These are phyloP conservation scores for Penicillium sp. DNA, from an alignment of 2,329 filamentous ascomycete species.

Conservation along the genomic window DNA sequence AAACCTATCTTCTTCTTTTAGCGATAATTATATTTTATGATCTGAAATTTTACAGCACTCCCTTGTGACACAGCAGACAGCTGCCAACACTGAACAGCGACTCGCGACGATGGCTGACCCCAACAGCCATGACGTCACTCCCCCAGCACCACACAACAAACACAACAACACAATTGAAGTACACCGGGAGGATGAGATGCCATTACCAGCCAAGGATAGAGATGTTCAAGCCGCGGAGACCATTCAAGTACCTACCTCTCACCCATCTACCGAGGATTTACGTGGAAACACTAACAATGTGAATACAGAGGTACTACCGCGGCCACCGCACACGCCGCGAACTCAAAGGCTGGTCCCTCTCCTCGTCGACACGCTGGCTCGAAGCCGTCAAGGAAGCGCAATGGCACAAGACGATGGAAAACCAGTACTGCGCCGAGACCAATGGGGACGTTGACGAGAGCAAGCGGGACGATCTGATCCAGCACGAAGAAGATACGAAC, in stretches of 20 bases:
- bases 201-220: background rate
- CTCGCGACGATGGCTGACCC: background rate
- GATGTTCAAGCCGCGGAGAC: constrained; percentile 1
- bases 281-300: background rate
- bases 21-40: too few species aligned
- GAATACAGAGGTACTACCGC: constrained; percentile 14
- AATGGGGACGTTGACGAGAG: background rate
- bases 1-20: too few species aligned
- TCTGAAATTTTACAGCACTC: too few species aligned
- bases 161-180: background rate
- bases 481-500: background rate
- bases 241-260: constrained; percentile 5
- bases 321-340: constrained; percentile 15
- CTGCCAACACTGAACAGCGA: background rate
- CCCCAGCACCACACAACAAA: background rate
- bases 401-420: constrained; percentile 51
- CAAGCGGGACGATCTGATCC: background rate
- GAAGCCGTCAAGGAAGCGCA: constrained; percentile 53
- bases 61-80: too few species aligned
- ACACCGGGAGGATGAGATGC: background rate
- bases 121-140: constrained; percentile 9
- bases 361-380: constrained; percentile 14
- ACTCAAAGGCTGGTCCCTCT: constrained; percentile 13
- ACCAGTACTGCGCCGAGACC: constrained; percentile 24
- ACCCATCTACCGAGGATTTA: too few species aligned